Base-by-base conservation (phyloP, 345 rosid species). In the Boechera retrofracta region DNA sequence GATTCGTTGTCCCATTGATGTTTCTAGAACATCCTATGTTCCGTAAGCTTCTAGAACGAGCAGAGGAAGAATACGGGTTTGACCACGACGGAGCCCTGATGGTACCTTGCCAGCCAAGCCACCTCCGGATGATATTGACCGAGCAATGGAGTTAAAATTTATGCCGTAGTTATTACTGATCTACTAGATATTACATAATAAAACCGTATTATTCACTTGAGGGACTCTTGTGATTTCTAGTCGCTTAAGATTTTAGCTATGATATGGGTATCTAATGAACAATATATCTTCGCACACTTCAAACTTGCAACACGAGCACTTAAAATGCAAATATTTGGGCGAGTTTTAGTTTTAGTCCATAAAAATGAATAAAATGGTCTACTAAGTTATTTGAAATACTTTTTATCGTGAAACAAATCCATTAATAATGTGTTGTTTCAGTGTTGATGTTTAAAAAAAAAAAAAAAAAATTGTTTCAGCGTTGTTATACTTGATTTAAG, bases 1-100 rank as follows among this genome's bases (percentile, higher is more conserved):
- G 88, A 76, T 86, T 89, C 26, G 85, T 89, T 41, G 81, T 84
- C 1, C 88, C 94, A 4, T 76, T 89, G 66, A 81, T 60, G 72
- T 87, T 64, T 60, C 80, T 89, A 68, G 81, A 59, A 13, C 81
- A 88, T 15, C 91, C 92, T 3, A 79, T 64, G 36, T 82, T 85
- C 31, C 52, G 56, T 16, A 72, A 63, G 77, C 81, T 83, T n/a
- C 56, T 85, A 49, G 77, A 81, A 72, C 72, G 61, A 21, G 84
- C 88, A 10, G 86, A 79, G 15, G 86, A 85, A 21, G 86, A 85
- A 64, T 83, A 53, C 31, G 88, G 86, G 3, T 82, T 85, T 55
- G 38, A 66, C 45, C 85, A 64, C 12, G 64, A 78, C 5, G 89
- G 87, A 56, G 85, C 87, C 28, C 35, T 86, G 16, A 73, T 83